phyloP scores from a whole-genome alignment of 768 basidiomycete species.

The Collybiopsis confluens region DNA sequence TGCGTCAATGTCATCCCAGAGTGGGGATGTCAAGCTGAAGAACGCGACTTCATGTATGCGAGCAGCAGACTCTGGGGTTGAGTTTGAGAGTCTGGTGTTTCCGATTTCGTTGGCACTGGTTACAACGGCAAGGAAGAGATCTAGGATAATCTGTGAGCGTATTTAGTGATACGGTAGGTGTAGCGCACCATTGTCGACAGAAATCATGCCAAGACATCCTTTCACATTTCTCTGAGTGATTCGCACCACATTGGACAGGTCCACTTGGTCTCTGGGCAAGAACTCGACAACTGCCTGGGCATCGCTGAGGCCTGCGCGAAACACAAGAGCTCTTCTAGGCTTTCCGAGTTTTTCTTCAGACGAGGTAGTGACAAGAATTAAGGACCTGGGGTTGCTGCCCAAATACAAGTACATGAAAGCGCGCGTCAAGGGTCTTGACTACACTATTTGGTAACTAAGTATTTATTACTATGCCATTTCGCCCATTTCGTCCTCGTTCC shows the following conservation, averaged over 20 bases:
- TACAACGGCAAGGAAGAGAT: slow-evolving; percentile 83
- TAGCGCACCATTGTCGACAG: slow-evolving; percentile 60
- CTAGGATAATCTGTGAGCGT: slow-evolving; percentile 29
- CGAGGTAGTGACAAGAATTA: slow-evolving; percentile 69
- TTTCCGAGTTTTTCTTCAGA: slow-evolving; percentile 61
- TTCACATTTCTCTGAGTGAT: slow-evolving; percentile 71
- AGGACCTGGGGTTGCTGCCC: slow-evolving; percentile 57
- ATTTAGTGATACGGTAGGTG: background rate
- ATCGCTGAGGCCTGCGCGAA: slow-evolving; percentile 54
- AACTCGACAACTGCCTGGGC: slow-evolving; percentile 86
- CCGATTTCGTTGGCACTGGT: slow-evolving; percentile 74
- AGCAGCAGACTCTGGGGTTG: slow-evolving; percentile 62
- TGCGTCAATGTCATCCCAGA: slow-evolving; percentile 80
- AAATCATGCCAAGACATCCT: slow-evolving; percentile 82
- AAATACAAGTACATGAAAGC: slow-evolving; percentile 70
- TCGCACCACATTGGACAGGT: slow-evolving; percentile 57
- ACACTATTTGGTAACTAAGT: too few species aligned
- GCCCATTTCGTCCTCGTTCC: too few species aligned
- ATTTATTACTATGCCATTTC: too few species aligned
- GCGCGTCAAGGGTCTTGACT: background rate
- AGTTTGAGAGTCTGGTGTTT: slow-evolving; percentile 57
- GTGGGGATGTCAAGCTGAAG: slow-evolving; percentile 77
- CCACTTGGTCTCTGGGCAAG: slow-evolving; percentile 66
- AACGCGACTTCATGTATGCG: slow-evolving; percentile 88
- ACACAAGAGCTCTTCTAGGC: slow-evolving; percentile 63